Evolutionary conservation across 345 rosid species (phyloP), one percentile per base, ranked within the genome.

Genomic region (Raphanus sativus): DNA sequence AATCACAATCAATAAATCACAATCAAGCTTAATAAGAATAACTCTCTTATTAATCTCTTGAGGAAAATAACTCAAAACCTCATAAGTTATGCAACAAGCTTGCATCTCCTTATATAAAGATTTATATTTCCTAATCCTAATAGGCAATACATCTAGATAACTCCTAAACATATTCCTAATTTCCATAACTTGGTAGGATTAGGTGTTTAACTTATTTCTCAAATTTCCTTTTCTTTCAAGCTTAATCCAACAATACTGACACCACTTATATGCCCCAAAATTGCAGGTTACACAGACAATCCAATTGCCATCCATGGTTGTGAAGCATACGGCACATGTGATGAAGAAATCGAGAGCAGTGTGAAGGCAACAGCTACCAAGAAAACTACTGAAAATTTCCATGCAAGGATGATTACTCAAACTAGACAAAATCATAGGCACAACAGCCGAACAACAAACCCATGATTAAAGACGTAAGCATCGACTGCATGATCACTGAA

Each of bases 241-340:
- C 21, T 21, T 21, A 21, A 21, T 21, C 21, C 21, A 21, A 21
- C 21, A 21, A 21, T 21, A 96, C 73, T 95, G 97, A 66, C 98
- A 40, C 48, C 99, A 11, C 84, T 85, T 75, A 89, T 71, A 40
- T 38, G 98, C 78, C 99, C 98, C 45, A 90, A 84, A 60, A 89
- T 69, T 58, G 97, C 93, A 81, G 99, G 99, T 9, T 91, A 88
- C 76, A 84, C 93, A 85, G 92, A 95, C 72, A 95, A 81, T 69
- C 98, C 98, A 81, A 91, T 59, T 13, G 62, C 84, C 83, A 95
- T 77, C 96, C 89, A 90, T 21, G 99, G 98, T 64, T 76, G 82
- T 67, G 96, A 89, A 82, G 86, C 83, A 87, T 86, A 92, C 17
- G 99, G 91, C 77, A 87, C 86, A 6, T 93, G 97, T 3, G 96